These are phyloP conservation scores for Pythium folliculosum DNA, from an alignment of 352 stramenopile genomes.

Conservation along the genomic window DNA sequence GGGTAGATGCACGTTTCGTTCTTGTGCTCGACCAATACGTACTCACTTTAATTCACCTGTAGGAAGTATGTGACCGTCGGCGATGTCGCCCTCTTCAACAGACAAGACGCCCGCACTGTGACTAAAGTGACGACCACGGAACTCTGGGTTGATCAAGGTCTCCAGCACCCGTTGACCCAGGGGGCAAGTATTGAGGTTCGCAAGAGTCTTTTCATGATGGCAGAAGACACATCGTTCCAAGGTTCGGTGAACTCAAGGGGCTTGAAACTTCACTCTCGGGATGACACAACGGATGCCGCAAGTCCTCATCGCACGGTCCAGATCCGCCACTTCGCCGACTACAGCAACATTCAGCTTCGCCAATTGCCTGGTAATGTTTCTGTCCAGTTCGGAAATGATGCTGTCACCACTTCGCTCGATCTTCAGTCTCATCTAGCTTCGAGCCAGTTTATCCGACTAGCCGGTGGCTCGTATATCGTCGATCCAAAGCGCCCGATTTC, in stretches of 20 bases:
- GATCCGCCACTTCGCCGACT: conserved; percentile 57
- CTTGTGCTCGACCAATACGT: background rate
- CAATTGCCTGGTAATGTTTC: conserved; percentile 51
- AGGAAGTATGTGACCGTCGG: conserved; percentile 51
- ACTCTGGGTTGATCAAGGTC: conserved; percentile 49
- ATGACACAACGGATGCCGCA: conserved; percentile 40
- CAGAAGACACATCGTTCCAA: conserved; percentile 50
- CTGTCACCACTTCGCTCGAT: conserved; percentile 43
- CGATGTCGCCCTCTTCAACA: conserved; percentile 56
- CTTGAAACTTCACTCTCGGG: conserved; percentile 46
- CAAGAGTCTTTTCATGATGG: conserved; percentile 45
- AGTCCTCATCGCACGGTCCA: conserved; percentile 40
- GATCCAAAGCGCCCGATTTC: conserved; percentile 37
- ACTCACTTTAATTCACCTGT: background rate
- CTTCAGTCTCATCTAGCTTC: conserved; percentile 35
- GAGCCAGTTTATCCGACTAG: conserved; percentile 52
- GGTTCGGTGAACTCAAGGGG: conserved; percentile 48
- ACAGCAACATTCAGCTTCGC: conserved; percentile 32
- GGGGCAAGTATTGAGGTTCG: conserved; percentile 50
- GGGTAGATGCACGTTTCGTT: conserved; percentile 9
- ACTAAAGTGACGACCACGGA: conserved; percentile 39
- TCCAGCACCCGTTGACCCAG: conserved; percentile 45
- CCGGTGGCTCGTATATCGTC: conserved; percentile 51
- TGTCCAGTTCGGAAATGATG: conserved; percentile 46
- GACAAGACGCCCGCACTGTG: conserved; percentile 51